Evolutionary conservation across 2,329 filamentous ascomycete genomes (phyloP), one percentile per base, ranked within the genome.

Genomic region (Scedosporium aurantiacum): DNA sequence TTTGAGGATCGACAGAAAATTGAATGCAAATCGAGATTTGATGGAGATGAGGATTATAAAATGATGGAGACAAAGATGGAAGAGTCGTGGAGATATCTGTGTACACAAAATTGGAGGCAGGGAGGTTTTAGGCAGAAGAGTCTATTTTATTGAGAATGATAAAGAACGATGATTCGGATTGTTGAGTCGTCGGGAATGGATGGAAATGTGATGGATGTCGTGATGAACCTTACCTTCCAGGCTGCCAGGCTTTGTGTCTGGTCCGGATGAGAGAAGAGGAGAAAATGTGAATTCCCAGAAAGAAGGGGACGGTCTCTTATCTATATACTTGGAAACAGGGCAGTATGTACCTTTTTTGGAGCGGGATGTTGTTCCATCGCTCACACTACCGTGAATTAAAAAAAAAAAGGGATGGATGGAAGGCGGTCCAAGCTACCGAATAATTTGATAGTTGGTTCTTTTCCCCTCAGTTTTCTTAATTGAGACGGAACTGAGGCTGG

Each of bases 231-330:
- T 60, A 60, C 58, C 58, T 55, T 60, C 58, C 58, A 60, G 58
- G 58, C 58, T 60, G 45, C 58, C 58, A 60, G 58, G 45, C 58
- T 60, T 55, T 47, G 58, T 27, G 28, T 60, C 47, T 54, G 58
- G 32, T 54, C 58, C 58, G 58, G 32, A 55, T 60, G 58, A 41
- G 7, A 27, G 43, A 55, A 40, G 21, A 52, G 27, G 47, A 55
- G 58, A 55, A 21, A 8, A 37, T 7, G 6, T 54, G 5, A 7
- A 21, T 50, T 60, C 47, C 41, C 28, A 27, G 47, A 5, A 16
- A 28, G 28, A 16, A 27, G 58, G 47, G 47, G 18, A 21, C 3
- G 58, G 58, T 12, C 12, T 54, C 25, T 50, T 25, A 50, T 60
- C 27, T 54, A 60, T 40, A 60, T 54, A 55, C 45, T 52, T 45